Percentiles rank a stretch among this genome's conserved stretches.
Conservation (phyloP, 352 stramenopile genomes). For the Phytophthora pluvialis region DNA sequence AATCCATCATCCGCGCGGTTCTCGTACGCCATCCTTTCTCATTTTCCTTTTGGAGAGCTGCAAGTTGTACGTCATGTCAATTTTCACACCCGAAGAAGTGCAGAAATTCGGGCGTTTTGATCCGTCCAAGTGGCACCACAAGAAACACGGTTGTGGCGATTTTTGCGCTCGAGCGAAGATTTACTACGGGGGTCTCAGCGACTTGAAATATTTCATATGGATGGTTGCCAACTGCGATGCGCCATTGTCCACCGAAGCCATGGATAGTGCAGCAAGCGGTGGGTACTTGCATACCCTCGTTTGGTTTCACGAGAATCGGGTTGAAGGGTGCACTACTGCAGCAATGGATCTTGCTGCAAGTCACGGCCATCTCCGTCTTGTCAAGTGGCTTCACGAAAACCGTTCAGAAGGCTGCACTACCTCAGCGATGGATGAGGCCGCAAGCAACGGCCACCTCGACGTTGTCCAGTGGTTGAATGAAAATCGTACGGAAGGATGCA, state of each 20-base stretch:
- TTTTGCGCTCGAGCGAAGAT: conserved; percentile 22
- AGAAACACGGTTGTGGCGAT: conserved; percentile 6
- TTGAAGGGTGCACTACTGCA: conserved; percentile 20
- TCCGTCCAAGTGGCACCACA: conserved; percentile 15
- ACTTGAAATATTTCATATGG: not conserved
- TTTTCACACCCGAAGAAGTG: conserved; percentile 4
- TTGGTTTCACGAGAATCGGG: conserved; percentile 17
- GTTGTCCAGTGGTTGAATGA: conserved; percentile 20
- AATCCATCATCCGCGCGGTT: no score
- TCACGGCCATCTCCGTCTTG: not conserved
- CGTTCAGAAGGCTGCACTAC: conserved; percentile 18
- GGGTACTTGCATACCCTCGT: not conserved
- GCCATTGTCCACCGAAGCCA: conserved; percentile 20
- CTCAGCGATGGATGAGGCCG: conserved; percentile 24
- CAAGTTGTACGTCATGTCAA: not conserved
- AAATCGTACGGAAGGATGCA: conserved; percentile 23
- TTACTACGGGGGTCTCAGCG: not conserved
- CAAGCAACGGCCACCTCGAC: not conserved
- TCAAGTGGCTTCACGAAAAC: conserved; percentile 22
- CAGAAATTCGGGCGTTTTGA: not conserved
- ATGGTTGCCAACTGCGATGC: conserved; percentile 22
- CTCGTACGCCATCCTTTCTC: not conserved
- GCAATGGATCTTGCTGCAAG: conserved; percentile 6
- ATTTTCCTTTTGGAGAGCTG: not conserved
- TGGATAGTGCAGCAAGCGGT: conserved; percentile 18